These are phyloP conservation scores for Tolypocladium endophyticum DNA, from an alignment of 2,329 filamentous ascomycete genomes.

Conservation along the genomic window DNA sequence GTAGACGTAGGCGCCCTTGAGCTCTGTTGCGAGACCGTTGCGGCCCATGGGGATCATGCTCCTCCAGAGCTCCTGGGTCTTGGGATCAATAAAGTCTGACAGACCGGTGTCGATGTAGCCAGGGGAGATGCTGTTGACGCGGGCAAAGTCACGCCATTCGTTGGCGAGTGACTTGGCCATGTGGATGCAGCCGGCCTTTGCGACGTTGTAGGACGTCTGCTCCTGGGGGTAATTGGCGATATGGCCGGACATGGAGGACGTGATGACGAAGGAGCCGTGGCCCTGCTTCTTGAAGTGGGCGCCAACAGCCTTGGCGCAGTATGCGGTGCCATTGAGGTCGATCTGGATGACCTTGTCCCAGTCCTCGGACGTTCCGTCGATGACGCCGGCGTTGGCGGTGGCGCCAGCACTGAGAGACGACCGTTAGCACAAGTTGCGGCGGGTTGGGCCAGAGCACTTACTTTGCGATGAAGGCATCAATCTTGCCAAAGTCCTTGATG, in stretches of 20 bases:
- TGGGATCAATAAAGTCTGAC: slow-evolving; percentile 51
- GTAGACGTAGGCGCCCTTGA: slow-evolving; percentile 72
- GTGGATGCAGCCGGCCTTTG: slow-evolving; percentile 46
- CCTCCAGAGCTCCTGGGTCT: slow-evolving; percentile 63
- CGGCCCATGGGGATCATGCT: slow-evolving; percentile 66
- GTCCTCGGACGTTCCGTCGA: slow-evolving; percentile 56
- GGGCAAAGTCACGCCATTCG: slow-evolving; percentile 59
- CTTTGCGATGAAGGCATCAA: slow-evolving; percentile 69
- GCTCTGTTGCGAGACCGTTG: slow-evolving; percentile 56
- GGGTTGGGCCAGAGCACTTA: slow-evolving; percentile 28
- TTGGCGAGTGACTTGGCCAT: slow-evolving; percentile 40
- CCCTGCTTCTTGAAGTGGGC: slow-evolving; percentile 54
- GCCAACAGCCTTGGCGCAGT: slow-evolving; percentile 56
- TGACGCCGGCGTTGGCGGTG: slow-evolving; percentile 56
- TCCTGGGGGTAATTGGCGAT: slow-evolving; percentile 61
- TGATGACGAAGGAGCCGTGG: slow-evolving; percentile 56
- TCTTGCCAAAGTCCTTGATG: slow-evolving; percentile 60
- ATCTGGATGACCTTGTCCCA: slow-evolving; percentile 55
- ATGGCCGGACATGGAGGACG: slow-evolving; percentile 59
- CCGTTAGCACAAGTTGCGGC: not conserved
- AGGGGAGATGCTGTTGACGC: slow-evolving; percentile 55
- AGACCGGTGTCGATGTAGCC: slow-evolving; percentile 62
- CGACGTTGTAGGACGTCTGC: slow-evolving; percentile 57
- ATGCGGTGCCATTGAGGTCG: slow-evolving; percentile 57
- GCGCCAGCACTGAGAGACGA: slow-evolving; percentile 42